phyloP scores from a whole-genome alignment of 257 asterid species.

The Petunia axillaris region DNA sequence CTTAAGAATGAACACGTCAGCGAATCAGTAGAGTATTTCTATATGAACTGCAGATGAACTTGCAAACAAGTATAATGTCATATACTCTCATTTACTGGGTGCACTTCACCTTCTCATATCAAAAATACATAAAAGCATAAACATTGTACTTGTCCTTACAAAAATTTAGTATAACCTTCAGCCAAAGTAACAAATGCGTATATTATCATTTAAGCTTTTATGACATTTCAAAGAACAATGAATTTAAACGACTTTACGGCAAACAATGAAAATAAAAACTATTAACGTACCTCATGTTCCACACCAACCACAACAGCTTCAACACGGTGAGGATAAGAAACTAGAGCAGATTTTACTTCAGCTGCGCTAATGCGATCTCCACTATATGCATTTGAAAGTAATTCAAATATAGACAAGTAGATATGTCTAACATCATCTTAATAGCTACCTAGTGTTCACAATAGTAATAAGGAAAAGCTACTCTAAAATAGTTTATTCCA shows the following conservation, averaged over 20 bases:
- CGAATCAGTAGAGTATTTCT: too few species aligned
- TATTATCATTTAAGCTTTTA: constrained; percentile 90
- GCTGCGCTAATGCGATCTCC: constrained; percentile 98
- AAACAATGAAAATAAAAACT: background rate
- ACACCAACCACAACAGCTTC: constrained; percentile 99
- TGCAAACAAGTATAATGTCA: too few species aligned
- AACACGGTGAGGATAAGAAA: constrained; percentile 87
- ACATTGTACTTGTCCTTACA: too few species aligned
- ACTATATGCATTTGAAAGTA: constrained; percentile 40
- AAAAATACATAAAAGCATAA: too few species aligned
- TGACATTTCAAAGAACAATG: constrained; percentile 23
- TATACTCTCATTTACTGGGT: too few species aligned
- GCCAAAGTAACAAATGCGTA: constrained; percentile 88
- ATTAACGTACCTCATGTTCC: constrained; percentile 78
- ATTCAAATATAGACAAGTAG: background rate
- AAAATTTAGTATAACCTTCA: constrained; percentile 49
- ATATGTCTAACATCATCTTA: too few species aligned
- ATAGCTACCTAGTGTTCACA: too few species aligned
- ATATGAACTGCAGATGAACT: too few species aligned
- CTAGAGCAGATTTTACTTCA: constrained; percentile 99
- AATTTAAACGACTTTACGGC: background rate
- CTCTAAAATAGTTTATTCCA: too few species aligned
- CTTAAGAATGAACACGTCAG: too few species aligned
- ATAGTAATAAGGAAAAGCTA: too few species aligned
- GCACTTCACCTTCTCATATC: too few species aligned